These are phyloP conservation scores for Pogostemon cablin DNA, from an alignment of 257 asterid species.

Conservation along the genomic window DNA sequence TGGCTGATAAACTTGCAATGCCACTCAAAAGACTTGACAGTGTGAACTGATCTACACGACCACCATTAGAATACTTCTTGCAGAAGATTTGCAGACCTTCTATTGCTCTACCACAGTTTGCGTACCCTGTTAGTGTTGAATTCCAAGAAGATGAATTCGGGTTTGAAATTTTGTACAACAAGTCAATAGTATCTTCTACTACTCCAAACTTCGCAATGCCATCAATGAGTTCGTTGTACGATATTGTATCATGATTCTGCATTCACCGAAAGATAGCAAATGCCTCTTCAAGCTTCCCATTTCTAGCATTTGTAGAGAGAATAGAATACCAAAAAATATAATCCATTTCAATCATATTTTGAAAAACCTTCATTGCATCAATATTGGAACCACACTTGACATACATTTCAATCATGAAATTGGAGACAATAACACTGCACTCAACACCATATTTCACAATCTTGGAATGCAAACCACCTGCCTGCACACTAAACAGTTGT, in stretches of 20 bases:
- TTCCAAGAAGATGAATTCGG: constrained; percentile 95
- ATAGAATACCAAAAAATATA: constrained; percentile 70
- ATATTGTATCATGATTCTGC: constrained; percentile 66
- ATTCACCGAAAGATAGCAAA: constrained; percentile 44
- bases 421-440: constrained; percentile 35
- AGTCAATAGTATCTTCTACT: constrained; percentile 58
- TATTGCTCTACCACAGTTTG: constrained; percentile 51
- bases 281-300: constrained; percentile 60
- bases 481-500: constrained; percentile 43
- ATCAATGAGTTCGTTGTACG: constrained; percentile 73
- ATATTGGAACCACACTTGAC: constrained; percentile 68
- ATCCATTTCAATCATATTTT: constrained; percentile 51
- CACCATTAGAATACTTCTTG: constrained; percentile 56
- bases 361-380: constrained; percentile 54
- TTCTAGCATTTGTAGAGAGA: constrained; percentile 81
- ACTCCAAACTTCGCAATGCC: constrained; percentile 73
- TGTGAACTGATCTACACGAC: constrained; percentile 71
- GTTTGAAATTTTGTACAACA: constrained; percentile 50
- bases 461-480: constrained; percentile 77
- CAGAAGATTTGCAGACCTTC: constrained; percentile 58
- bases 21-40: constrained; percentile 77
- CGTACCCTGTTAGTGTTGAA: constrained; percentile 72
- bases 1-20: constrained; percentile 51
- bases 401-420: constrained; percentile 70
- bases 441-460: constrained; percentile 65